Evolutionary conservation across 208 protist genomes (phyloP).

Genomic region (Trypanosoma avium): DNA sequence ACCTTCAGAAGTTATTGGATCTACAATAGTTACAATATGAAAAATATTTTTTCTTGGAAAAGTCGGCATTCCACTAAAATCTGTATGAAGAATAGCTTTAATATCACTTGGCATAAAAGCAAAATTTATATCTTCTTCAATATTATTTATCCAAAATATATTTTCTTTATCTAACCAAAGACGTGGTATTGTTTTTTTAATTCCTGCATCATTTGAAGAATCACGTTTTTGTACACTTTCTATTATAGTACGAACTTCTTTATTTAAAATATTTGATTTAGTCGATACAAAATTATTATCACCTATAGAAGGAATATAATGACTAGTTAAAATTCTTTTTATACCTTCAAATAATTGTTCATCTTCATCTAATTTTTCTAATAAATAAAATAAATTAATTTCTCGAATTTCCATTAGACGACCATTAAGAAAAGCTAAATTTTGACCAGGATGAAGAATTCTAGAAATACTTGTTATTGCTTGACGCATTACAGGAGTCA

Average conservation of each 20-base stretch:
- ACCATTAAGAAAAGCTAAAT: slow-evolving; percentile 51
- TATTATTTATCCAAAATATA: slow-evolving; percentile 72
- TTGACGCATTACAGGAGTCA: slow-evolving; percentile 22
- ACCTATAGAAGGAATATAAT: neutral
- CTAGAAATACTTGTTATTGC: slow-evolving; percentile 17
- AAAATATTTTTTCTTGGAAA: slow-evolving; percentile 80
- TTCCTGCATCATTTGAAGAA: neutral
- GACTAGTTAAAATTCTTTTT: slow-evolving; percentile 15
- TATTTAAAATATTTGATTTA: neutral
- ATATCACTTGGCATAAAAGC: slow-evolving; percentile 8
- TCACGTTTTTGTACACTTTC: neutral
- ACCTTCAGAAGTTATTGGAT: slow-evolving; percentile 33
- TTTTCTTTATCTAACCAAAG: slow-evolving; percentile 25
- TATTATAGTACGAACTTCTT: neutral
- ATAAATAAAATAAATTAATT: slow-evolving; percentile 46
- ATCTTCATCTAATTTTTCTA: slow-evolving; percentile 43
- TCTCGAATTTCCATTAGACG: slow-evolving; percentile 29
- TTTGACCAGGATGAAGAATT: slow-evolving; percentile 21
- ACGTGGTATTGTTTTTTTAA: slow-evolving; percentile 9
- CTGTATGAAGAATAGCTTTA: neutral
- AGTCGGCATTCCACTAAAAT: slow-evolving; percentile 6
- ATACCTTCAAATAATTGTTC: slow-evolving; percentile 28
- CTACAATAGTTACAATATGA: slow-evolving; percentile 56
- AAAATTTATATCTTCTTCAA: slow-evolving; percentile 71
- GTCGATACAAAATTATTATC: neutral